Percentiles rank a stretch among this genome's conserved stretches.
These are phyloP conservation scores for Aspergillus carbonarius DNA, from an alignment of 2,329 filamentous ascomycete species.

Conservation along the genomic window DNA sequence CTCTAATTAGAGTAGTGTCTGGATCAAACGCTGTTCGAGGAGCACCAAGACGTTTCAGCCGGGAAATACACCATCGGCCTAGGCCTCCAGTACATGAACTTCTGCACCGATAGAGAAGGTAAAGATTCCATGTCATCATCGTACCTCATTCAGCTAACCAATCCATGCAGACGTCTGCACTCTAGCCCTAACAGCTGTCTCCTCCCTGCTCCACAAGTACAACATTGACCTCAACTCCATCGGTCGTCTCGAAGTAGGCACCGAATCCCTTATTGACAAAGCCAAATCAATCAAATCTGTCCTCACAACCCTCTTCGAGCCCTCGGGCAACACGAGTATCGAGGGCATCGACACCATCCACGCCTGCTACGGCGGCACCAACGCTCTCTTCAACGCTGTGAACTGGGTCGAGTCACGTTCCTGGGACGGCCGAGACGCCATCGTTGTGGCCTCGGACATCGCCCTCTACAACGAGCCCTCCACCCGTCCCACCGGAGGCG, in stretches of 20 bases:
- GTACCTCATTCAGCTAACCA: not conserved
- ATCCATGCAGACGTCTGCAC: conserved; percentile 77
- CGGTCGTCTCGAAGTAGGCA: conserved; percentile 79
- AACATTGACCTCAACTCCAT: conserved; percentile 74
- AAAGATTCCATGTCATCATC: conserved; percentile 27
- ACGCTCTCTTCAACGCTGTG: conserved; percentile 76
- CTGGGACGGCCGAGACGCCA: conserved; percentile 80
- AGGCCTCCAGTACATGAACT: conserved; percentile 88
- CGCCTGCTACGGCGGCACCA: conserved; percentile 84
- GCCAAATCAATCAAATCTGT: conserved; percentile 89
- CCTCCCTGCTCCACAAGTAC: conserved; percentile 78
- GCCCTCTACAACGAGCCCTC: conserved; percentile 81
- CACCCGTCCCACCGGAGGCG: conserved; percentile 77
- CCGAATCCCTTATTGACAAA: conserved; percentile 83
- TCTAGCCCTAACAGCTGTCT: conserved; percentile 72
- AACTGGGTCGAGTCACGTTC: conserved; percentile 86
- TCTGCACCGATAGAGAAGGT: conserved; percentile 88
- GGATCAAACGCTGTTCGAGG: conserved; percentile 77
- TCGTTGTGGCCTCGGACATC: conserved; percentile 79
- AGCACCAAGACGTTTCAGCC: conserved; percentile 76
- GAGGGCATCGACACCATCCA: conserved; percentile 82
- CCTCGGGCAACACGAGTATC: conserved; percentile 71
- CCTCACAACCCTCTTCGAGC: conserved; percentile 78
- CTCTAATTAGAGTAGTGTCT: conserved; percentile 62
- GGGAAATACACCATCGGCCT: conserved; percentile 92